Evolutionary conservation across 768 basidiomycete species (phyloP), one percentile per base, ranked within the genome.

Genomic region (Podaxis carcinomalis): DNA sequence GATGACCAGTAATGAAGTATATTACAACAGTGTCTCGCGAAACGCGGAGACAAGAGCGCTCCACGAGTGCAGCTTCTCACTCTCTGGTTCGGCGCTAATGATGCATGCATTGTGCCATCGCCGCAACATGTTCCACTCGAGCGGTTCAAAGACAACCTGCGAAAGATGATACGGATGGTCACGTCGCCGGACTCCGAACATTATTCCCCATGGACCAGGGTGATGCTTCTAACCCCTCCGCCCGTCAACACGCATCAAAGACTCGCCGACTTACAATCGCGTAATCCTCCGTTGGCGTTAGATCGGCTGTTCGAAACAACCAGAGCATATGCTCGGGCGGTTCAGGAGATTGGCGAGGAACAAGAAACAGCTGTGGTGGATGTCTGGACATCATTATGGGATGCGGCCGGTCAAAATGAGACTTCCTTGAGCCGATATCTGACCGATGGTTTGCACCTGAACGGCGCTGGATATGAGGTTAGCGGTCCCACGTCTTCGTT

Each of bases 71-170:
- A 83, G 44, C 72, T 95, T n/a, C 77, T 95, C 62, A 84, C 84
- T 5, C 85, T 96, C 68, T 97, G 93, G 93, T 91, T 92, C 62
- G 94, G 94, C 51, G 87, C 88, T 14, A 98, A 98, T 73, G 95
- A 98, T 70, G 84, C 95, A 5, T 84, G 83, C 65, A 77, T 91
- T 53, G 71, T 74, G 28, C 82, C 82, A 0, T 85, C 81, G 19
- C 73, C 78, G 14, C 95, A 96, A 68, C 89, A 93, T 68, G 89
- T 95, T 47, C 88, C 93, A 2, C 74, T 91, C 27, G 72, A 77
- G 19, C 76, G 77, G 51, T 96, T 85, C 78, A 79, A 75, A 36
- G 70, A 73, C 53, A 95, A 95, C 69, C 74, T 96, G 47, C 71
- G 71, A 51, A 71, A 77, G 28, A 83, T 95, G 67, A 75, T 95